Evolutionary conservation across 2,329 filamentous ascomycete species (phyloP).

Genomic region (Dothistroma septosporum): DNA sequence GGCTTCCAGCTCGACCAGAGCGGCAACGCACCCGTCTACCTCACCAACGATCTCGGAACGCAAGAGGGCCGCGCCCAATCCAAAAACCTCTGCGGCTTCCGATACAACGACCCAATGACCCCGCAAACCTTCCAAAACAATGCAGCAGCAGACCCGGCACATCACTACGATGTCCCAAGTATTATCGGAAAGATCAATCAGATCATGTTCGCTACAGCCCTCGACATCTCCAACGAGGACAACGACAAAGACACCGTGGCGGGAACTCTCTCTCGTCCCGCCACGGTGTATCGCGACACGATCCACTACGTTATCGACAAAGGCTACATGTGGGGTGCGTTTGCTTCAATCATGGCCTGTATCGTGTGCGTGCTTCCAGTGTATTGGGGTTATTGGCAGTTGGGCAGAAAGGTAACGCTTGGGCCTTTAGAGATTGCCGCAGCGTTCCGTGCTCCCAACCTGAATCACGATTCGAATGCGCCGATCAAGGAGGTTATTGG

Average conservation of each 20-base stretch:
- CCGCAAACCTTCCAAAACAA: constrained; percentile 4
- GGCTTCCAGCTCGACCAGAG: constrained; percentile 11
- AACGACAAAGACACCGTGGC: constrained; percentile 10
- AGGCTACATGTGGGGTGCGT: constrained; percentile 31
- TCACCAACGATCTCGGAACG: constrained; percentile 12
- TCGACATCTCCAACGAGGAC: constrained; percentile 18
- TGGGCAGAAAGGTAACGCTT: constrained; percentile 35
- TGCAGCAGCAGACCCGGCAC: constrained; percentile 6
- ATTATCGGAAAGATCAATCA: constrained; percentile 20
- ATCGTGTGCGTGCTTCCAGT: constrained; percentile 33
- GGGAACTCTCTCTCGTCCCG: constrained; percentile 9
- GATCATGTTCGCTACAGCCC: constrained; percentile 22
- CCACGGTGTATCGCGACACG: constrained; percentile 14
- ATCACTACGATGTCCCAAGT: constrained; percentile 10
- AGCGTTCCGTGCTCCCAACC: constrained; percentile 31
- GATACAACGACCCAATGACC: constrained; percentile 15
- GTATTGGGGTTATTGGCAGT: constrained; percentile 37
- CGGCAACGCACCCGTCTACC: constrained; percentile 16
- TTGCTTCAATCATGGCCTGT: constrained; percentile 32
- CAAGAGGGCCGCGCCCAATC: constrained; percentile 4
- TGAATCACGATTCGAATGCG: constrained; percentile 11
- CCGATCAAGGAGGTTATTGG: constrained; percentile 13
- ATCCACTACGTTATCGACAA: constrained; percentile 31
- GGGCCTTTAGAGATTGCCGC: constrained; percentile 37
- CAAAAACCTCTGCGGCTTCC: constrained; percentile 15